Base-by-base conservation (phyloP, 2,329 filamentous ascomycete species). In the Sporothrix euskadiensis region DNA sequence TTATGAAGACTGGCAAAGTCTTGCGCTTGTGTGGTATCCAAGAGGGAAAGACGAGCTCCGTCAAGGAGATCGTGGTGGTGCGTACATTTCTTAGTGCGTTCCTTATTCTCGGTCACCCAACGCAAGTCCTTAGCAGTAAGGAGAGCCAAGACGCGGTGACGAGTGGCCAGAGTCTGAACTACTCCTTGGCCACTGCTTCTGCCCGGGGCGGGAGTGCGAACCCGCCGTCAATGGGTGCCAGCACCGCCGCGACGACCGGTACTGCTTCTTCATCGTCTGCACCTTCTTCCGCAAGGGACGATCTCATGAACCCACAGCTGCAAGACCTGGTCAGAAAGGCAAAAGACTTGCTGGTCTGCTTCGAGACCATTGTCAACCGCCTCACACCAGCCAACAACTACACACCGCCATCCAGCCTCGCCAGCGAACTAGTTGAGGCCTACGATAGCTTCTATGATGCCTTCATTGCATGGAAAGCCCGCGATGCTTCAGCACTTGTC, bases 381-480 rank as follows among this genome's bases (percentile, higher is more conserved):
- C 81, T 94, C 73, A 90, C 89, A 0, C 82, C 85, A 0, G 86
- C 86, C 76, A 94, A 93, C 80, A 88, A 87, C 76, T 92, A 89
- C 79, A 90, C 87, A 0, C 87, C 90, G 59, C 89, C 90, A 0
- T 88, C 88, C 0, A 87, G 86, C 2, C 85, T 92, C 56, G 84
- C 87, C 41, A 87, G 89, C 71, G 86, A 87, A 0, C 84, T 96
- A 22, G 87, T 90, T 0, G 88, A 93, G 77, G 86, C 89, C 0
- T 93, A 94, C 78, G 88, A 91, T 44, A 88, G 90, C 0, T 96
- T 94, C 77, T 89, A 91, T 77, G 91, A 92, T 71, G 92, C 92
- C 0, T 94, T 96, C 78, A 92, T 93, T 74, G 90, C 92, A 3
- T 96, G 93, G 93, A 94, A 94, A 81, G 90, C 92, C 1, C 88